Evolutionary conservation across 2,329 filamentous ascomycete species (phyloP), one percentile per base, ranked within the genome.

Genomic region (Mollisia scopiformis): DNA sequence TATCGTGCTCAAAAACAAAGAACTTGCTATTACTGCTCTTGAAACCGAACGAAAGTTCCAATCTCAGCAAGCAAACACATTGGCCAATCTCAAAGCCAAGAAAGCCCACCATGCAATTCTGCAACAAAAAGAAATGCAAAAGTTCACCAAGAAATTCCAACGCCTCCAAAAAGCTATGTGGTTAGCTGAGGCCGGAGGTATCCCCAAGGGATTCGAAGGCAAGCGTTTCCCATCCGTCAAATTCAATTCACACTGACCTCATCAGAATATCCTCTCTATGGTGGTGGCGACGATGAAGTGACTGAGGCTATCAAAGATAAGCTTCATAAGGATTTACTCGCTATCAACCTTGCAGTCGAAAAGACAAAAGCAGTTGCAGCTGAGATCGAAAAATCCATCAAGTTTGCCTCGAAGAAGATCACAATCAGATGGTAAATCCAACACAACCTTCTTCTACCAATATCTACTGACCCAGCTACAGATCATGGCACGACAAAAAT

Each of bases 131-230:
- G 33, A n/a, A n/a, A n/a, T n/a, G n/a, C n/a, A n/a, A n/a, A n/a
- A n/a, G n/a, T n/a, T 49, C 13, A 21, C 46, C 8, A 46, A 49
- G 25, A 46, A 57, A 50, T 13, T 49, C 43, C 54, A 13, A 2
- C 39, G 43, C 33, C 41, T 57, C 28, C 21, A 33, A 11, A 33
- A 33, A 25, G 33, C 28, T 41, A 49, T 43, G 54, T 31, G 25
- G 23, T 37, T 14, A 16, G 21, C 47, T 10, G 41, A 49, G 19
- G 31, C 54, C 14, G 54, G 54, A 21, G 28, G 33, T 6, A 49
- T 57, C 21, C 54, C 54, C 23, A 28, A 57, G 19, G 54, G 54
- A 23, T 57, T 49, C 35, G 54, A 57, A 57, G 53, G 53, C 46
- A 55, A 21, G 53, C 28, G 25, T 13, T 11, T 35, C 23, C 4